Evolutionary conservation across 2,329 filamentous ascomycete genomes (phyloP), one percentile per base, ranked within the genome.

Genomic region (Penicillium oxalicum): DNA sequence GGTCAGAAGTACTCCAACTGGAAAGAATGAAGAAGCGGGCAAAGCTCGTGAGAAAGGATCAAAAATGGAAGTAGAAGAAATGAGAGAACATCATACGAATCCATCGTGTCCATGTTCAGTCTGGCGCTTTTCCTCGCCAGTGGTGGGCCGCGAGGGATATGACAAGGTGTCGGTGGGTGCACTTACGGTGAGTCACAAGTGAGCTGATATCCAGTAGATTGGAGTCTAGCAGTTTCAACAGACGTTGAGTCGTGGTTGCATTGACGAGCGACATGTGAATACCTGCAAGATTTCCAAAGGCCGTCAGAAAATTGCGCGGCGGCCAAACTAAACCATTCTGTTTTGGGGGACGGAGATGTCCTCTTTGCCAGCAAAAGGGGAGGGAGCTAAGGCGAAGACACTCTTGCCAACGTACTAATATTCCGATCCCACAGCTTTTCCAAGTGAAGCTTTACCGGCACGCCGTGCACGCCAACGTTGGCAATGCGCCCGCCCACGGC

Each of bases 381-480:
- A 18, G 18, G 18, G 18, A 18, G 18, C 18, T 2, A 18, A 18
- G 18, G 18, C 18, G 18, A 35, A 11, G 24, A 29, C 1, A 26
- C 18, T 8, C 18, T 3, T 18, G 1, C 27, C n/a, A 35, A 68
- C 73, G 64, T 52, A 76, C 74, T 66, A 40, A 80, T 76, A 54
- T 81, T 81, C 50, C 71, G 70, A 48, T 72, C 66, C 79, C 79
- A 82, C 4, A 82, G 65, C 40, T 68, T 70, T 47, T 82, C 74
- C 11, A 82, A 66, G 35, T 78, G 71, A 36, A 82, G 62, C 47
- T 75, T 67, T 0, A 74, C 78, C 40, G 72, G 74, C n/a, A 65
- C 71, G 0, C 79, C 79, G 55, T 81, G 78, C 5, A 82, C 79
- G 7, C 79, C 79, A 2, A 82, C 71, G 57, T 81, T 82, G 4